These are phyloP conservation scores for Verbena officinalis DNA, from an alignment of 257 asterid genomes.

Conservation along the genomic window DNA sequence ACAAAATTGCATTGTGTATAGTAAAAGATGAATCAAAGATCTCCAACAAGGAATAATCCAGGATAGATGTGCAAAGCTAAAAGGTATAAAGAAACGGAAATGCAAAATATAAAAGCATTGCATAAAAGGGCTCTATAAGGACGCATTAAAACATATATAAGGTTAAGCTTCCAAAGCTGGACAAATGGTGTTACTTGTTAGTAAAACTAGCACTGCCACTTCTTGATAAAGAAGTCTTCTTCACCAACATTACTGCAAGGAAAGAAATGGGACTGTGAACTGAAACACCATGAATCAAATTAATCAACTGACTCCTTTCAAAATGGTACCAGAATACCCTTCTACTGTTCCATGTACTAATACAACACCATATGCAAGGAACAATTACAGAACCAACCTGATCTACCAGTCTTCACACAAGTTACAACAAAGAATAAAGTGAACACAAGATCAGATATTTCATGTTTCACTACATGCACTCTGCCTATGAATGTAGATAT, in stretches of 20 bases:
- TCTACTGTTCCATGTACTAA: slow-evolving; percentile 11
- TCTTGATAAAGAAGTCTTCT: neutral
- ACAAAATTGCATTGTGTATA: neutral
- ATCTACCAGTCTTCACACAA: neutral
- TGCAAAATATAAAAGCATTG: slow-evolving; percentile 4
- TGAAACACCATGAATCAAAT: neutral
- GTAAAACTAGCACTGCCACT: neutral
- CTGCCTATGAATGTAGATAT: neutral
- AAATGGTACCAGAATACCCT: neutral
- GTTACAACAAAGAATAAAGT: neutral
- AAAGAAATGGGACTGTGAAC: slow-evolving; percentile 5
- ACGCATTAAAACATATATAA: neutral
- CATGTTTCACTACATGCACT: neutral
- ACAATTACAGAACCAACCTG: neutral
- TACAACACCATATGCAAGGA: neutral
- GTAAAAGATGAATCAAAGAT: neutral
- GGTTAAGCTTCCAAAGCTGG: neutral
- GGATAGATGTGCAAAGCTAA: neutral
- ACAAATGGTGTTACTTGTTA: neutral
- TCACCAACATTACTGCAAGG: neutral
- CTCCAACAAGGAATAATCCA: neutral
- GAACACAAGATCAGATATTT: neutral
- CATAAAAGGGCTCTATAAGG: neutral
- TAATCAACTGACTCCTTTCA: slow-evolving; percentile 1
- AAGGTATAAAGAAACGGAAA: neutral